Base-by-base conservation (phyloP, 208 protist species). In the Trypanosoma congolense region DNA sequence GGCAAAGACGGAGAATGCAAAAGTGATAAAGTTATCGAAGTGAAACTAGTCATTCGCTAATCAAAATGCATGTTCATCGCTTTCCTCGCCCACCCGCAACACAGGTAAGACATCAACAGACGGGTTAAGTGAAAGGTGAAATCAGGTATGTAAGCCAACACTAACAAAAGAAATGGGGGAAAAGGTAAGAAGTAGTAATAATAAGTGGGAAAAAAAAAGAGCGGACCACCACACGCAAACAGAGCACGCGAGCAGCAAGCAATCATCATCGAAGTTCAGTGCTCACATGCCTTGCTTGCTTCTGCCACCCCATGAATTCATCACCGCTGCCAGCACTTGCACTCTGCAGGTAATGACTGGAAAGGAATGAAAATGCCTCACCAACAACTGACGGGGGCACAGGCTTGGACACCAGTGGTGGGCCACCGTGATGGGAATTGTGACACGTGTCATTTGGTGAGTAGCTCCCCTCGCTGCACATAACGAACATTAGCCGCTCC, bases 291-390 rank as follows among this genome's bases (percentile, higher is more conserved):
- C n/a, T n/a, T n/a, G n/a, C n/a, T n/a, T n/a, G n/a, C n/a, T n/a
- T n/a, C n/a, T n/a, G n/a, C n/a, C n/a, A n/a, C n/a, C n/a, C n/a
- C n/a, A n/a, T n/a, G n/a, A n/a, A n/a, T n/a, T n/a, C n/a, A n/a
- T n/a, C n/a, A n/a, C n/a, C n/a, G n/a, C n/a, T n/a, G n/a, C n/a
- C n/a, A n/a, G n/a, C n/a, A n/a, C n/a, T n/a, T n/a, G n/a, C n/a
- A n/a, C n/a, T 52, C 19, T 47, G 31, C 35, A 63, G 52, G 24
- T 48, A 63, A n/a, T 52, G 48, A 51, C 26, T 46, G 9, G 28
- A 36, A 10, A 65, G 44, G 19, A 57, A 57, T 14, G 24, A 22
- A 44, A 66, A 66, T 33, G 61, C 61, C 44, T 66, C 52, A 30
- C 29, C 35, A 2, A 59, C 61, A 35, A 54, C 12, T 16, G 42